Base-by-base conservation (phyloP, 495 filamentous ascomycete species). In the Penicillium crystallinum region DNA sequence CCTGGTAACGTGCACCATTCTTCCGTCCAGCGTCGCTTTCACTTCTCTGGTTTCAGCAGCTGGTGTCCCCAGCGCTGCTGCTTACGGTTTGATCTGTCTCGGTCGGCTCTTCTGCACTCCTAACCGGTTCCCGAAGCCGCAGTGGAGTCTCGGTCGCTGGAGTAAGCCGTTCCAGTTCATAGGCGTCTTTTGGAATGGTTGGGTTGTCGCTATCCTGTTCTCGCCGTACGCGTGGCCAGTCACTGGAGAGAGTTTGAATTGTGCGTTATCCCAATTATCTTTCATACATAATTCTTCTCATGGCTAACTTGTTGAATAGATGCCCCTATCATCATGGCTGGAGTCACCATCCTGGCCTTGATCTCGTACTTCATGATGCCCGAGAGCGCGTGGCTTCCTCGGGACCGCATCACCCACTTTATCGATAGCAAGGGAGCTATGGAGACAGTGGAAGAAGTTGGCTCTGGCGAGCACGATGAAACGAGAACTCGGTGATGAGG, bases 81-180 rank as follows among this genome's bases (percentile, higher is more conserved):
- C 77, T 4, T 81, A 81, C 53, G 77, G 76, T 2, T 66, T 81
- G 6, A 78, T 81, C 56, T 78, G 76, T 45, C 72, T 81, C 1
- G 78, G 72, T 4, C 72, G 78, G 14, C 63, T 74, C 9, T 56
- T 78, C 39, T 71, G 76, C 37, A 81, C 78, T 1, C 72, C 69
- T 0, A 64, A 71, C 1, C 67, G 65, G 9, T 77, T 77, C 53
- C 74, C 74, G 19, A 77, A 67, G 52, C 74, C 74, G 7, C 43
- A 64, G 23, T 77, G 74, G 74, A 77, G 69, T 48, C 57, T 77
- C 6, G 74, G 74, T 1, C 55, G 63, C 0, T 65, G 58, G 61
- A 75, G 71, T 55, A 72, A 73, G 63, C 74, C 74, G 18, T 77
- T 78, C 56, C 73, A 77, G 58, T 55, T 78, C 23, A 73, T 77